These are phyloP conservation scores for Carex scoparia DNA, from an alignment of 176 grass and related monocot genomes.

Conservation along the genomic window DNA sequence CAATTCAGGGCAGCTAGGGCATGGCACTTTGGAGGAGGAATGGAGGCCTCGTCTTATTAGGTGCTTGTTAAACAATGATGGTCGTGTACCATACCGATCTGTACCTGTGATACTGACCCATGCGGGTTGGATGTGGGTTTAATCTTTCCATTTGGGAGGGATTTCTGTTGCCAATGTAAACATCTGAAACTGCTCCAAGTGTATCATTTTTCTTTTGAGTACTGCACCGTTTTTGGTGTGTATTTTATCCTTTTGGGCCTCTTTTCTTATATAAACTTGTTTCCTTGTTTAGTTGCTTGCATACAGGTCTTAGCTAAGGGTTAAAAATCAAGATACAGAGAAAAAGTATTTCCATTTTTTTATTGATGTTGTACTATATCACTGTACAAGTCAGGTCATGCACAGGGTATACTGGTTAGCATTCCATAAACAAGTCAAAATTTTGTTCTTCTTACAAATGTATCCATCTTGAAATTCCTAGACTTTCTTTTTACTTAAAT, in stretches of 20 bases:
- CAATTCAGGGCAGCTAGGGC: constrained; percentile 79
- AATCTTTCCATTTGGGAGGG: constrained; percentile 12
- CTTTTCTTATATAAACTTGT: background rate
- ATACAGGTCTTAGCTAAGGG: background rate
- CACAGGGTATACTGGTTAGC: background rate
- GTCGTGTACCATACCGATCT: background rate
- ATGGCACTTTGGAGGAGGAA: constrained; percentile 74
- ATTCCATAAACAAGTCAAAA: constrained; percentile 36
- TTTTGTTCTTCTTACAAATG: constrained; percentile 28
- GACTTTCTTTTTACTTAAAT: background rate
- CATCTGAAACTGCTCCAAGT: constrained; percentile 2
- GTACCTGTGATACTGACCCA: background rate
- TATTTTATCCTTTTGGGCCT: background rate
- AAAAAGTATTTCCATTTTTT: background rate
- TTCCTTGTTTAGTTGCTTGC: constrained; percentile 3
- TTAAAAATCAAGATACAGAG: constrained; percentile 2
- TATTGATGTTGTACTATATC: background rate
- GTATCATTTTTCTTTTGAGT: background rate
- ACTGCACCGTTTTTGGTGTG: background rate
- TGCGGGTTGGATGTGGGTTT: constrained; percentile 8
- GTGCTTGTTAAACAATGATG: constrained; percentile 42
- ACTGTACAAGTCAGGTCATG: background rate
- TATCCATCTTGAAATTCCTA: background rate
- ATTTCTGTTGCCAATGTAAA: constrained; percentile 12
- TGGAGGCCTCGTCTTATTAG: constrained; percentile 76